Base-by-base conservation (phyloP, 2,329 filamentous ascomycete genomes). In the Arthrobotrys conoides region DNA sequence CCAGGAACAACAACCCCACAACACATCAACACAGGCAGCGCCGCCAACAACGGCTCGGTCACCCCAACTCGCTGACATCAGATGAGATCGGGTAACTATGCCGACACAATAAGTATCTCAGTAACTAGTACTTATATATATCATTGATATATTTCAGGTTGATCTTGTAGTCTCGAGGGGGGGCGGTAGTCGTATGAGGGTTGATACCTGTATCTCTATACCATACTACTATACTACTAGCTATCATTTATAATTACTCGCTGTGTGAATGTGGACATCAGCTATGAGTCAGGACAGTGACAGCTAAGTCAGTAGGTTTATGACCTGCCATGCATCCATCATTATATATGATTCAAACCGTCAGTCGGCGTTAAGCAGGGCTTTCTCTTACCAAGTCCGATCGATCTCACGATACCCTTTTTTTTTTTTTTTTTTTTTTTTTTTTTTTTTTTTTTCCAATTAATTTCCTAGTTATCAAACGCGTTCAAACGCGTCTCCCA, bases 21-120 rank as follows among this genome's bases (percentile, higher is more conserved):
- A 59, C 70, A 44, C 70, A 65, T n/a, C 55, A 64, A 71, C 55
- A 27, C 71, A 46, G n/a, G 12, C 30, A 24, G n/a, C 22, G 48
- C 36, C 63, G 24, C 30, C 20, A 46, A 12, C 44, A 18, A 46
- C 44, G 44, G n/a, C 44, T 1, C 2, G 12, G 16, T 27, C 41
- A 18, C 51, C 51, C 51, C 24, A 36, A 55, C 51, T 20, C 51
- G 33, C 14, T n/a, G 18, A 1, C 38, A 41, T 41, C 33, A 36
- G 9, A 36, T 36, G 1, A 10, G 33, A 12, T 9, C 36, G 2
- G 12, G 36, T 38, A 38, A 38, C 36, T 38, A 41, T 41, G 14
- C 33, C 5, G 9, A 36, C 9, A 10, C 9, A 36, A 36, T 36
- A 3, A 8, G 9, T 36, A 36, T 5, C 5, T 36, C 5, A n/a